Evolutionary conservation across 2,329 filamentous ascomycete genomes (phyloP).

Genomic region (Karstenula rhodostoma): DNA sequence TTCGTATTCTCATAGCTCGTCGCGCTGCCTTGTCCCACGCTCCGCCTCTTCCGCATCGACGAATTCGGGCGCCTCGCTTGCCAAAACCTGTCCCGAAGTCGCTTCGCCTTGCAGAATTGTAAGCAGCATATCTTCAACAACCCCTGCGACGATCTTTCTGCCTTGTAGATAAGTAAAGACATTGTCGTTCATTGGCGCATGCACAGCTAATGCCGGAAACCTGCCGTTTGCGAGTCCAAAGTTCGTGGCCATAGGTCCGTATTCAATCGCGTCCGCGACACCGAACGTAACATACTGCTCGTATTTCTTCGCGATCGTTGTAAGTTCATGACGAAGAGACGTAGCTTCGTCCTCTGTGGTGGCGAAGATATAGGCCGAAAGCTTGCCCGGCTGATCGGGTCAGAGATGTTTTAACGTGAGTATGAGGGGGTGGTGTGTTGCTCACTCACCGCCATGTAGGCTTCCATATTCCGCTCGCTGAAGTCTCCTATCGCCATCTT

Average conservation of each 20-base stretch:
- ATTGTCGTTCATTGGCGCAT: conserved; percentile 33
- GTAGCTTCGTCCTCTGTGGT: conserved; percentile 12
- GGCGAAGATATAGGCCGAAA: conserved; percentile 32
- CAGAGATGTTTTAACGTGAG: background rate
- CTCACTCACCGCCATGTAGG: conserved; percentile 28
- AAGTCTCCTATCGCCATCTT: conserved; percentile 18
- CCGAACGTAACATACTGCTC: conserved; percentile 29
- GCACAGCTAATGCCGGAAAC: conserved; percentile 26
- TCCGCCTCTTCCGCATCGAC: background rate
- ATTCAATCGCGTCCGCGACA: conserved; percentile 27
- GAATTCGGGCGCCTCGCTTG: conserved; percentile 19
- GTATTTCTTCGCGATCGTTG: conserved; percentile 27
- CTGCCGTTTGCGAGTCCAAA: conserved; percentile 23
- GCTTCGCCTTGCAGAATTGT: conserved; percentile 30
- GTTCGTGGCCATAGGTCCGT: conserved; percentile 30
- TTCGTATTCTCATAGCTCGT: background rate
- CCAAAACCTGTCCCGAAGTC: conserved; percentile 28
- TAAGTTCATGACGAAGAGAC: conserved; percentile 25
- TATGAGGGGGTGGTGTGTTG: background rate
- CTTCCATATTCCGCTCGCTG: conserved; percentile 27
- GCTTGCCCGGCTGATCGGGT: conserved; percentile 25
- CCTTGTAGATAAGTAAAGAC: conserved; percentile 28
- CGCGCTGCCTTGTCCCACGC: background rate
- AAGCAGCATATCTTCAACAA: conserved; percentile 30
- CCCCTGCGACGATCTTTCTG: conserved; percentile 16